Conservation (phyloP, 2,329 filamentous ascomycete species). For the Trichoderma sp. region DNA sequence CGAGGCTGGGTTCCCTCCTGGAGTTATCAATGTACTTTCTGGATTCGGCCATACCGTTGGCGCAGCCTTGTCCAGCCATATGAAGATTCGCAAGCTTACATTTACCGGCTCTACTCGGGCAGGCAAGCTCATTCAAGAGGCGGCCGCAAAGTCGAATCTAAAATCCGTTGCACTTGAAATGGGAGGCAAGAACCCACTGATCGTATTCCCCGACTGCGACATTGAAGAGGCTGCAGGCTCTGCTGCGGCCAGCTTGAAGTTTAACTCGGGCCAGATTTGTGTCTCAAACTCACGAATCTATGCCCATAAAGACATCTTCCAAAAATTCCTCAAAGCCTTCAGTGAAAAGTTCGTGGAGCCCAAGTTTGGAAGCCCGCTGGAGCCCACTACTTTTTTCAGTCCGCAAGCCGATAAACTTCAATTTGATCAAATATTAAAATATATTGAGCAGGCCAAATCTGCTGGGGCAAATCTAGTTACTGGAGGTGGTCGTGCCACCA, state of each 20-base stretch:
- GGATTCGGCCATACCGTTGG: conserved; percentile 65
- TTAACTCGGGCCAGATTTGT: not conserved
- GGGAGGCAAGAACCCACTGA: not conserved
- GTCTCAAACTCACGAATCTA: not conserved
- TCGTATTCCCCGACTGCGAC: not conserved
- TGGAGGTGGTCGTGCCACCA: conserved; percentile 17
- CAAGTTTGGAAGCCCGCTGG: not conserved
- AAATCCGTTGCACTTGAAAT: not conserved
- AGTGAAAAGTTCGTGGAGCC: not conserved
- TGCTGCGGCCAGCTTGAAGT: not conserved
- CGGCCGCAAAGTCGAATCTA: not conserved
- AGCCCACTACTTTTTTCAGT: not conserved
- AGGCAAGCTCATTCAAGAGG: conserved; percentile 65
- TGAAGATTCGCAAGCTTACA: conserved; percentile 66
- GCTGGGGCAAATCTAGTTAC: conserved; percentile 21
- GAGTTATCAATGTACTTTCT: conserved; percentile 70
- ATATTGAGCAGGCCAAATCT: conserved; percentile 41
- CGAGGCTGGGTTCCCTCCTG: conserved; percentile 49
- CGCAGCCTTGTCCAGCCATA: conserved; percentile 61
- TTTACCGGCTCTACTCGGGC: conserved; percentile 71
- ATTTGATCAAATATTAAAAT: conserved; percentile 61
- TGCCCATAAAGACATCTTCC: not conserved
- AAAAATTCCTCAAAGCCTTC: not conserved
- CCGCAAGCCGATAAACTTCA: conserved; percentile 41
- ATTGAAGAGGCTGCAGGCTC: not conserved